Base-by-base conservation (phyloP, 2,329 filamentous ascomycete species). In the Lasiodiplodia citricola region DNA sequence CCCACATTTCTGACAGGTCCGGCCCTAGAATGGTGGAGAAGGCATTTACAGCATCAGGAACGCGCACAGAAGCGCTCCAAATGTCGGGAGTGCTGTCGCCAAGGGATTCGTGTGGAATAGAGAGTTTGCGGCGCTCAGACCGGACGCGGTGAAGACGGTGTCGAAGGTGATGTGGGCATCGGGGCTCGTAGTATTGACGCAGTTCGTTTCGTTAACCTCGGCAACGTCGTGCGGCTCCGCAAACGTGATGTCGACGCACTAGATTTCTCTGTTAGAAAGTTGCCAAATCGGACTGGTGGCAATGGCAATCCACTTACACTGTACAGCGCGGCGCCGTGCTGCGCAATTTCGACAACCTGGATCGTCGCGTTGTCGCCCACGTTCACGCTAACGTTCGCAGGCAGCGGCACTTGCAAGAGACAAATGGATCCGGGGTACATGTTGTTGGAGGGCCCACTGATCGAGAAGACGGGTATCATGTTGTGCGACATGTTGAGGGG, bases 231-330 rank as follows among this genome's bases (percentile, higher is more conserved):
- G 83, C 28, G 92, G 92, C 1, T 94, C 92, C 58, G 91, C 92
- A 74, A 98, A 96, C 57, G 91, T 95, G 75, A 98, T 96, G 77
- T 98, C 95, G 73, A 96, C 94, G 78, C 96, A 98, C 93, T 97
- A n/a, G 16, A 18, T n/a, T n/a, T 28, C 41, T 35, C 16, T n/a
- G 41, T 44, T 18, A 44, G 41, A 44, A 44, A 18, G 16, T 44
- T n/a, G 16, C 41, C 16, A n/a, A 18, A 18, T 8, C 4, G 16
- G 41, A n/a, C 18, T 44, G 31, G 31, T 35, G 31, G 31, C 8
- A 35, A 35, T 35, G 5, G 41, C 5, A 16, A 44, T 44, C 41
- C 55, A 60, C 58, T 82, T 84, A 94, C 92, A 70, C 92, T 94
- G 77, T 91, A 97, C 50, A 97, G 80, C 5, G 92, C 86, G 1